phyloP scores from a whole-genome alignment of 164 flowering plant species.

The Vitis rotundifolia region DNA sequence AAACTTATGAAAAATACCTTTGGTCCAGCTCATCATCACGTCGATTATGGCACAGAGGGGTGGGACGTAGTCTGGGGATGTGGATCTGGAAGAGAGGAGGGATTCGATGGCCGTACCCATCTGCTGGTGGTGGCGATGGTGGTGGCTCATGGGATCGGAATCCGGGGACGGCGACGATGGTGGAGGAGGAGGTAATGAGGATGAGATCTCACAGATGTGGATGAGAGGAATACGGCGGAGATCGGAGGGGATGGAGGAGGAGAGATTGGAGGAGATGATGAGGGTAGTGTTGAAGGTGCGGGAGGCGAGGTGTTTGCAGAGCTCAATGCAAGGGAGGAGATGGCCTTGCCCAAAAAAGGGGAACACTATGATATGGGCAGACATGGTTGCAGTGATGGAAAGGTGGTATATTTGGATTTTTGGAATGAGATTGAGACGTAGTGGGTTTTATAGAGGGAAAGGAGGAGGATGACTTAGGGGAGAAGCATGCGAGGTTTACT shows the following conservation, averaged over 20 bases:
- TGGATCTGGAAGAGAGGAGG: conserved; percentile 2
- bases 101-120: conserved; percentile 11
- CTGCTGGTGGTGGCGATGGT: conserved; percentile 1
- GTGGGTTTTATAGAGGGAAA: too few species aligned
- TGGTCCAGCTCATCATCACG: conserved; percentile 24
- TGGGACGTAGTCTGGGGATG: background rate
- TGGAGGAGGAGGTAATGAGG: background rate
- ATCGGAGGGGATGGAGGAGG: conserved; percentile 24
- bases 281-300: conserved; percentile 11
- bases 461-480: too few species aligned
- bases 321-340: conserved; percentile 26
- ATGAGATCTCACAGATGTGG: conserved; percentile 9
- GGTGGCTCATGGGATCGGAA: background rate
- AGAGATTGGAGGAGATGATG: conserved; percentile 18
- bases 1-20: conserved; percentile 14
- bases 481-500: too few species aligned
- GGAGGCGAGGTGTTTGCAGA: conserved; percentile 23
- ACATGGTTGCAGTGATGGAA: too few species aligned
- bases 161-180: background rate
- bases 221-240: conserved; percentile 18
- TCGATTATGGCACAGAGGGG: conserved; percentile 33
- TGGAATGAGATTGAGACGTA: too few species aligned
- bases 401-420: too few species aligned
- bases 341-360: conserved; percentile 34
- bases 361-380: too few species aligned